A percentile compares a stretch with the other conserved stretches of the same genome.
Conservation (phyloP, 305 asterid species). For the Fraxinus baroniana region DNA sequence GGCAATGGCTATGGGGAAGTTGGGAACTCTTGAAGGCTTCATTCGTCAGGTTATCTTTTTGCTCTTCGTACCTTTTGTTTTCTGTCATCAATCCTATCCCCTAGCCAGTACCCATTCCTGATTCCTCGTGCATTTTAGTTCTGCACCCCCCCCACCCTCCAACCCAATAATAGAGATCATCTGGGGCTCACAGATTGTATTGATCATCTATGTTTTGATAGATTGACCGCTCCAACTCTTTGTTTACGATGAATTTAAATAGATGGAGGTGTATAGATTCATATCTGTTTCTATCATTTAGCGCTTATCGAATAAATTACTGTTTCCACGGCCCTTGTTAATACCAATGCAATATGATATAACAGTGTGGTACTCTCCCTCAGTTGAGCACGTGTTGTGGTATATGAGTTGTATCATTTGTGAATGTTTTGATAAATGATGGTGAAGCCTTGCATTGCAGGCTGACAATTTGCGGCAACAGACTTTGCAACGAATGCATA, state of each 20-base stretch:
- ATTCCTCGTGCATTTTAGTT: neutral
- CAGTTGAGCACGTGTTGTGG: neutral
- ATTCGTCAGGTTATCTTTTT: conserved; percentile 51
- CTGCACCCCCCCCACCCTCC: neutral
- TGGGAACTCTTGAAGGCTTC: conserved; percentile 73
- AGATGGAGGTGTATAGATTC: neutral
- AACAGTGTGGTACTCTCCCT: neutral
- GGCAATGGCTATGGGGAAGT: conserved; percentile 70
- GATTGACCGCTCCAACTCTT: neutral
- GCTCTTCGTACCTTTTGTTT: neutral
- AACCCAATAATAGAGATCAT: neutral
- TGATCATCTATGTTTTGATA: neutral
- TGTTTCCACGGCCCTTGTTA: neutral
- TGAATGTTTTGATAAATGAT: neutral
- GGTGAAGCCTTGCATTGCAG: conserved; percentile 27
- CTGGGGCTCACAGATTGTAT: neutral
- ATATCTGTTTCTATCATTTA: neutral
- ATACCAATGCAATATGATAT: neutral
- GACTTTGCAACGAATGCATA: conserved; percentile 63
- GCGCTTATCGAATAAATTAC: neutral
- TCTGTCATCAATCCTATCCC: neutral
- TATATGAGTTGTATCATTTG: neutral
- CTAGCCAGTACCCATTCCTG: neutral
- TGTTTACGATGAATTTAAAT: neutral
- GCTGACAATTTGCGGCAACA: conserved; percentile 65